Conservation (phyloP, 169 alveolate genomes). For the Plasmodium malariae region DNA sequence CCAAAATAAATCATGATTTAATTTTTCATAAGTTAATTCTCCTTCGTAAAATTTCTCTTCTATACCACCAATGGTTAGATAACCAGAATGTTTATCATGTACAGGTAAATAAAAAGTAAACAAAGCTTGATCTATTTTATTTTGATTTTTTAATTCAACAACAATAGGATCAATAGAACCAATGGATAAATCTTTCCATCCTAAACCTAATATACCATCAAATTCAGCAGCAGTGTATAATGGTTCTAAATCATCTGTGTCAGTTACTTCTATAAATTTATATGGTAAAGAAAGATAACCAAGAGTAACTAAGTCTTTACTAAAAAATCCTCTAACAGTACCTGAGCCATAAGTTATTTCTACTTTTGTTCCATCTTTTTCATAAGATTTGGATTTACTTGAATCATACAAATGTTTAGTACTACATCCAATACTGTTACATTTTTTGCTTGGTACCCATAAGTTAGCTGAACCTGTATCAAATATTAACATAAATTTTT, state of each 20-base stretch:
- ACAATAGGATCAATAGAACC: slow-evolving; percentile 48
- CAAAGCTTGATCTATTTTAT: slow-evolving; percentile 55
- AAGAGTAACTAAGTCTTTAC: slow-evolving; percentile 79
- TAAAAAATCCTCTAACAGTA: slow-evolving; percentile 80
- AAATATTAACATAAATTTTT: slow-evolving; percentile 32
- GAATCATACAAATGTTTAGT: slow-evolving; percentile 80
- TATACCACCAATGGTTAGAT: slow-evolving; percentile 73
- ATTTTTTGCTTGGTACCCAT: slow-evolving; percentile 84
- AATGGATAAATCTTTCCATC: slow-evolving; percentile 76
- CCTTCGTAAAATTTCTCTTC: slow-evolving; percentile 64
- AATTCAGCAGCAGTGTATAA: slow-evolving; percentile 20
- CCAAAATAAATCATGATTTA: slow-evolving; percentile 67
- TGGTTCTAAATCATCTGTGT: slow-evolving; percentile 65
- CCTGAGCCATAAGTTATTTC: slow-evolving; percentile 87
- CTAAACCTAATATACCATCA: slow-evolving; percentile 80
- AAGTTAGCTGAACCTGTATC: slow-evolving; percentile 89
- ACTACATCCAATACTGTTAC: slow-evolving; percentile 78
- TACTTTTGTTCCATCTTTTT: slow-evolving; percentile 79
- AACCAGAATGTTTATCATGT: slow-evolving; percentile 30
- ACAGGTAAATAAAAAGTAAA: slow-evolving; percentile 60
- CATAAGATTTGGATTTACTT: slow-evolving; percentile 81
- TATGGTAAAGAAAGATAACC: slow-evolving; percentile 73
- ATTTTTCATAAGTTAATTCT: slow-evolving; percentile 48
- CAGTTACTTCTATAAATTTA: slow-evolving; percentile 78
- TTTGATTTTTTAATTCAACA: slow-evolving; percentile 56